phyloP scores from a whole-genome alignment of 116 monocot species.

The Posidonia oceanica region DNA sequence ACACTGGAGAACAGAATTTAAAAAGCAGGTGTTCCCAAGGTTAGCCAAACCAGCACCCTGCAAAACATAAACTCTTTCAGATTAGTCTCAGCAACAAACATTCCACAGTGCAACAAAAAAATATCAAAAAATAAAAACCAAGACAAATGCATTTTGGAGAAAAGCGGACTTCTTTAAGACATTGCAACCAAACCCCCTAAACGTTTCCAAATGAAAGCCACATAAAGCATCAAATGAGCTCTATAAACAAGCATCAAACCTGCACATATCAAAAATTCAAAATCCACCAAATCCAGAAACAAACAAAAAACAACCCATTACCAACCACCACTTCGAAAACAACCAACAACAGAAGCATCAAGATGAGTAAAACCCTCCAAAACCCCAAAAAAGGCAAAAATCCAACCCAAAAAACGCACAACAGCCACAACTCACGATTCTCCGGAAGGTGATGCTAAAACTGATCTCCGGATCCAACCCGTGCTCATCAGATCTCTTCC shows the following conservation, averaged over 20 bases:
- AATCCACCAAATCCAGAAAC: too few species aligned
- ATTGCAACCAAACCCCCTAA: background rate
- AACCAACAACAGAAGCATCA: background rate
- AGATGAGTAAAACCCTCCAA: background rate
- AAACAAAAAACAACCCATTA: too few species aligned
- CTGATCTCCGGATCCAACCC: conserved; percentile 73
- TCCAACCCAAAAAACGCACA: background rate
- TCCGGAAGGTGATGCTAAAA: conserved; percentile 57
- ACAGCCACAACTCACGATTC: conserved; percentile 68
- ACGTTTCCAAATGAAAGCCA: background rate
- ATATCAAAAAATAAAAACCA: background rate
- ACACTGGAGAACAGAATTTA: conserved; percentile 97
- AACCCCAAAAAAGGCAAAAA: background rate
- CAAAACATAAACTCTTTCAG: conserved; percentile 6
- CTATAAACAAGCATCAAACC: background rate
- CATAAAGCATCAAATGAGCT: background rate
- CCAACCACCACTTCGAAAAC: too few species aligned
- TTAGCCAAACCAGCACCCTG: conserved; percentile 94
- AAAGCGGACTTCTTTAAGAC: background rate
- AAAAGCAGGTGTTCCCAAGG: conserved; percentile 92
- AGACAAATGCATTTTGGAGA: background rate
- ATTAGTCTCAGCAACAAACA: background rate
- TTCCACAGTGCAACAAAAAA: background rate
- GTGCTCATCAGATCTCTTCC: conserved; percentile 38
- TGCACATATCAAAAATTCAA: too few species aligned